phyloP scores from a whole-genome alignment of 495 filamentous ascomycete genomes.

The Hyaloscypha finlandica region DNA sequence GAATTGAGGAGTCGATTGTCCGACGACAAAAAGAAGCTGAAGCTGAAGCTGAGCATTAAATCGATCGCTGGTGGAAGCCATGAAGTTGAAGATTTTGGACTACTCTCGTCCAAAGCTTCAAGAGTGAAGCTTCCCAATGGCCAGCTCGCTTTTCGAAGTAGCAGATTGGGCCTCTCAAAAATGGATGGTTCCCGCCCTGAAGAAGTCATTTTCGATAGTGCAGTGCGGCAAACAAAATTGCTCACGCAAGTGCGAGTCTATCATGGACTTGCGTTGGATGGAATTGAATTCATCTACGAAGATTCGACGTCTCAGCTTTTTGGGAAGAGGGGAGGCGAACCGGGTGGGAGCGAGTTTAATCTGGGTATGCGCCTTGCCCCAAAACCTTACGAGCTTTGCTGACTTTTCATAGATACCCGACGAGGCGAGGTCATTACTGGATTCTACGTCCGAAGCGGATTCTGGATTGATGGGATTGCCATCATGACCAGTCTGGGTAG shows the following conservation, averaged over 20 bases:
- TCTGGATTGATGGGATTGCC: conserved; percentile 89
- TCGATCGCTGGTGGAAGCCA: conserved; percentile 72
- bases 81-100: conserved; percentile 71
- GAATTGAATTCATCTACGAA: conserved; percentile 91
- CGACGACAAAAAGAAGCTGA: conserved; percentile 69
- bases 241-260: conserved; percentile 76
- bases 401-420: conserved; percentile 61
- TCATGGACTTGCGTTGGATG: conserved; percentile 77
- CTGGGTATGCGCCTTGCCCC: conserved; percentile 52
- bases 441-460: conserved; percentile 79
- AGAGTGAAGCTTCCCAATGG: conserved; percentile 75
- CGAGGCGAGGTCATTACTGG: conserved; percentile 85
- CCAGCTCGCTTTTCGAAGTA: conserved; percentile 73
- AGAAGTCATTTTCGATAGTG: conserved; percentile 74
- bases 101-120: conserved; percentile 68
- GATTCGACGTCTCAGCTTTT: conserved; percentile 86
- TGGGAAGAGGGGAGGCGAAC: conserved; percentile 77
- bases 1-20: conserved; percentile 72
- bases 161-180: conserved; percentile 71
- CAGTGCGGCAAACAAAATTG: conserved; percentile 68
- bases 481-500: conserved; percentile 86
- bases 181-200: conserved; percentile 71
- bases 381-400: neutral
- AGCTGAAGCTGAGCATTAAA: conserved; percentile 69
- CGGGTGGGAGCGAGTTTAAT: conserved; percentile 73